Evolutionary conservation across 1,139 yeast genomes (phyloP).

Genomic region (Sugiyamaella novakii): DNA sequence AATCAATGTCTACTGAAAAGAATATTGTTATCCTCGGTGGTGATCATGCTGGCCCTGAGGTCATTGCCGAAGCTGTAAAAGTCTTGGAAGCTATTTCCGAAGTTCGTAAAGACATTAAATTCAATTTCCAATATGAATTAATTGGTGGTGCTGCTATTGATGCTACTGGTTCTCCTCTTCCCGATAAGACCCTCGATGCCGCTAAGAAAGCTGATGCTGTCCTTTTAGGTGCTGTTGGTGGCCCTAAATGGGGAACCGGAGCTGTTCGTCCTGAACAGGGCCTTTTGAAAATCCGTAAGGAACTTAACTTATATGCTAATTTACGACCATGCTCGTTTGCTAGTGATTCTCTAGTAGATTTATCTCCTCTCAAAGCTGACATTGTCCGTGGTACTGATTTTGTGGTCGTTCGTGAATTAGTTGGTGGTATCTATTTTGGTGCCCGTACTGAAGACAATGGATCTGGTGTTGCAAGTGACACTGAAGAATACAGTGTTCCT

Average conservation of each 20-base stretch:
- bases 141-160: conserved; percentile 99
- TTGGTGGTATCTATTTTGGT: conserved; percentile 97
- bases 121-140: conserved; percentile 77
- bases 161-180: conserved; percentile 89
- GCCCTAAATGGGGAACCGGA: conserved; percentile 97
- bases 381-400: conserved; percentile 88
- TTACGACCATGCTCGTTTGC: conserved; percentile 95
- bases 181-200: conserved; percentile 85
- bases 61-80: conserved; percentile 86
- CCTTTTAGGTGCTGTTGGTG: conserved; percentile 95
- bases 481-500: conserved; percentile 84
- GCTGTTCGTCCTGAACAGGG: conserved; percentile 97
- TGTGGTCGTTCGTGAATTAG: conserved; percentile 91
- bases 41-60: conserved; percentile 94
- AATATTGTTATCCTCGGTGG: conserved; percentile 89
- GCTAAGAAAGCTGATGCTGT: conserved; percentile 91
- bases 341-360: conserved; percentile 77
- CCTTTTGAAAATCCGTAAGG: conserved; percentile 87
- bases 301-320: conserved; percentile 89
- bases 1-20: conserved; percentile 46
- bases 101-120: conserved; percentile 61
- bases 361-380: conserved; percentile 84
- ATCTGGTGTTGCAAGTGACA: conserved; percentile 84
- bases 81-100: conserved; percentile 77
- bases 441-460: conserved; percentile 92